These are phyloP conservation scores for Daedaleopsis sinensis DNA, from an alignment of 768 basidiomycete genomes.

Conservation along the genomic window DNA sequence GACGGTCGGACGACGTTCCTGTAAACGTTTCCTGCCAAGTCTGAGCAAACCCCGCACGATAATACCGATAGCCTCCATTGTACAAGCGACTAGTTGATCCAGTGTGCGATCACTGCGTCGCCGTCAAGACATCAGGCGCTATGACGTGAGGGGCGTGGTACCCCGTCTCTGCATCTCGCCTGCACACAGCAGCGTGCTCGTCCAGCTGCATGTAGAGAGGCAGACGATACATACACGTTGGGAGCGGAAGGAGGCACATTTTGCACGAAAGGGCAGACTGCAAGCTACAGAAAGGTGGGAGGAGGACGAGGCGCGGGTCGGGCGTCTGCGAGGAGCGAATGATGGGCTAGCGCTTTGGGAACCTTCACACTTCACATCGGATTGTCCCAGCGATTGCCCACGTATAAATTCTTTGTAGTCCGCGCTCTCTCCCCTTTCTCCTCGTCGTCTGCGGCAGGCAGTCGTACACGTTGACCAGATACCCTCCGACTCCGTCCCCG, in stretches of 20 bases:
- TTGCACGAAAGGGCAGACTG: background rate
- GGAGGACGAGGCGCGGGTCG: background rate
- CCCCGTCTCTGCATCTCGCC: background rate
- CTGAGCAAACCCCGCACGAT: background rate
- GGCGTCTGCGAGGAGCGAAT: background rate
- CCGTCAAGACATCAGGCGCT: constrained; percentile 15
- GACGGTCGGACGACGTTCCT: background rate
- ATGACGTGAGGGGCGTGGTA: constrained; percentile 17
- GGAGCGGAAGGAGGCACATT: too few relatives aligned
- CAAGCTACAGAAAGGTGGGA: background rate
- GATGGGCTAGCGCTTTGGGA: constrained; percentile 9
- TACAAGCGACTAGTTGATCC: background rate
- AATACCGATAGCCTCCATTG: background rate
- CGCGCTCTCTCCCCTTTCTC: constrained; percentile 6
- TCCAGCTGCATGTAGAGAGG: background rate
- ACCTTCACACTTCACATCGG: constrained; percentile 30
- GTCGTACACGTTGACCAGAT: constrained; percentile 25
- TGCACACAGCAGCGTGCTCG: too few relatives aligned
- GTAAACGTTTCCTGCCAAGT: background rate
- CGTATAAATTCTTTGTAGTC: constrained; percentile 26
- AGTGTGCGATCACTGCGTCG: constrained; percentile 12
- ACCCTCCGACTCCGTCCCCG: constrained; percentile 19
- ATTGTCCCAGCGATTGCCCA: constrained; percentile 30
- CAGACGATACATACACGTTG: background rate
- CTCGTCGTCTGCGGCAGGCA: constrained; percentile 22